A percentile compares a stretch with the other conserved stretches of the same genome.
phyloP scores from a whole-genome alignment of 106 monocot genomes.

The Allium sativum region DNA sequence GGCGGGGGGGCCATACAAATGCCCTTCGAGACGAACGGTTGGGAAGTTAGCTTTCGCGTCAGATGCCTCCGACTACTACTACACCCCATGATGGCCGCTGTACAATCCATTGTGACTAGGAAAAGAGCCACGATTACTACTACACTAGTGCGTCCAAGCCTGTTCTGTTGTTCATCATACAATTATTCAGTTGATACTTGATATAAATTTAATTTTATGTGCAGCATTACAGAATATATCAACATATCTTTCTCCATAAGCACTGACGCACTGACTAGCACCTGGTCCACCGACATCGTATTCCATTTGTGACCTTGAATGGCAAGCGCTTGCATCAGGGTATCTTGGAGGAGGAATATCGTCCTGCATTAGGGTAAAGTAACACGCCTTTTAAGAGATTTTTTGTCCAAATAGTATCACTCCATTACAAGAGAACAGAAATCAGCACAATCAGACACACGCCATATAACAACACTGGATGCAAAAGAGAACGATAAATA shows the following conservation, averaged over 20 bases:
- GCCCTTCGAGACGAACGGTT: no score
- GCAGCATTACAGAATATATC: neutral
- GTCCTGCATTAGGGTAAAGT: constrained; percentile 44
- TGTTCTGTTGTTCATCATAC: constrained; percentile 11
- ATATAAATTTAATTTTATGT: neutral
- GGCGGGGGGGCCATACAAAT: no score
- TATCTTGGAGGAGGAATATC: constrained; percentile 45
- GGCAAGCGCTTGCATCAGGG: constrained; percentile 49
- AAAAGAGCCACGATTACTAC: constrained; percentile 36
- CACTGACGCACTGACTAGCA: constrained; percentile 36
- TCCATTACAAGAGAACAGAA: no score
- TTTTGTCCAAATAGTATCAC: no score
- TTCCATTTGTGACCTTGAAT: constrained; percentile 61
- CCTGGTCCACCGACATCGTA: constrained; percentile 47
- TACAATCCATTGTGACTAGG: constrained; percentile 53
- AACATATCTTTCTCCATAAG: constrained; percentile 62
- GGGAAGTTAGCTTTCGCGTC: no score
- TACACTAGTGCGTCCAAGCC: constrained; percentile 50
- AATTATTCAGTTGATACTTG: no score
- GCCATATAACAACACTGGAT: no score
- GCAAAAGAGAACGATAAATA: no score
- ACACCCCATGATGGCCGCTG: constrained; percentile 58
- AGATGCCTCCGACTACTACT: no score
- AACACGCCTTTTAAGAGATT: no score
- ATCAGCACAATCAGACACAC: no score